Percentiles rank a stretch among this genome's conserved stretches.
Conservation (phyloP, 352 stramenopile species). For the Thraustochytrium sp. region DNA sequence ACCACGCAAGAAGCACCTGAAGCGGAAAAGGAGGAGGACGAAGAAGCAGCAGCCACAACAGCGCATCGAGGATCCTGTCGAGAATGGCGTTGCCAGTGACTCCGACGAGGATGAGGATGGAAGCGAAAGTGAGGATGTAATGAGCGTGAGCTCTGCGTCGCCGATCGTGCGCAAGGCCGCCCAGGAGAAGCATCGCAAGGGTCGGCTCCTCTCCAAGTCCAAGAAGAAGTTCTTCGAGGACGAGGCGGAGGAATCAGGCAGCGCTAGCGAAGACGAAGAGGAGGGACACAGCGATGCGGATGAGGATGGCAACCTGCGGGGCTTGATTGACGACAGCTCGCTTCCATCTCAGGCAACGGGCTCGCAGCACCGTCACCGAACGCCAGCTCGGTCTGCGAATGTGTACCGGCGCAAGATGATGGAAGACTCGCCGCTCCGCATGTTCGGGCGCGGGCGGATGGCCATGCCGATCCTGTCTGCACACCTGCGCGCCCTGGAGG, state of each 20-base stretch:
- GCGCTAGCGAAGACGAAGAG: not conserved
- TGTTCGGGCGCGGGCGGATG: not conserved
- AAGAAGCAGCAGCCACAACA: no score
- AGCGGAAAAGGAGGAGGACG: not conserved
- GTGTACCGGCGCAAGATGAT: not conserved
- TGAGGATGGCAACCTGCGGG: not conserved
- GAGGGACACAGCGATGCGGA: not conserved
- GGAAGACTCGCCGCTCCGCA: not conserved
- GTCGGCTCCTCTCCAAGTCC: no score
- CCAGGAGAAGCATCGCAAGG: not conserved
- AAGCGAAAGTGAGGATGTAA: not conserved
- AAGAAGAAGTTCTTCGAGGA: not conserved
- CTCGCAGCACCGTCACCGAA: no score
- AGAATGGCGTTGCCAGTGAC: no score
- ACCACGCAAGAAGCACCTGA: not conserved
- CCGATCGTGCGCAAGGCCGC: not conserved
- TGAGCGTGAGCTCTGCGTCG: not conserved
- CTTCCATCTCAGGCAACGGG: no score
- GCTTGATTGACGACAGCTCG: slow-evolving; percentile 5
- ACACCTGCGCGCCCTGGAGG: not conserved
- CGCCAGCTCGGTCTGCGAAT: not conserved
- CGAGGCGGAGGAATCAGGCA: not conserved
- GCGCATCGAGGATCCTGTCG: no score
- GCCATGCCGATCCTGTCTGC: not conserved
- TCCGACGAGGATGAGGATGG: no score